Evolutionary conservation across 1,139 yeast species (phyloP).

Genomic region (Zygosaccharomyces pseudobailii): DNA sequence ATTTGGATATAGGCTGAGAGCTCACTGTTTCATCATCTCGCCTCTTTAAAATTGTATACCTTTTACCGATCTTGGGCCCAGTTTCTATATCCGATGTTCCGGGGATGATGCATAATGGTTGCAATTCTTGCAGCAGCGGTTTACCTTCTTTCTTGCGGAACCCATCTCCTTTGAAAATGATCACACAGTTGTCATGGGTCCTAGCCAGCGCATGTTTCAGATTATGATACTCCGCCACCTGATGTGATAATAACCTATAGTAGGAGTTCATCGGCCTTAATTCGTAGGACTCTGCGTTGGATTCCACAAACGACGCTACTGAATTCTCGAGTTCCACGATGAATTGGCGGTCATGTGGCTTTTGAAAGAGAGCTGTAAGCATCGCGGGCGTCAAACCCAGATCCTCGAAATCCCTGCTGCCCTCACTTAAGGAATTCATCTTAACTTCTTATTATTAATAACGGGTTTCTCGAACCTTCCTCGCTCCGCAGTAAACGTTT

Average conservation of each 20-base stretch:
- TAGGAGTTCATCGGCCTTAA: slow-evolving; percentile 58
- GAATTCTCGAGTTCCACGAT: slow-evolving; percentile 50
- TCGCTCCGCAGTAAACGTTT: neutral
- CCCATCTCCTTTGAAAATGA: slow-evolving; percentile 34
- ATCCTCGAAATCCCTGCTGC: slow-evolving; percentile 1
- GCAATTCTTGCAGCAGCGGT: slow-evolving; percentile 22
- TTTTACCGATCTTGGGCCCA: slow-evolving; percentile 4
- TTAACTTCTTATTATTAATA: neutral
- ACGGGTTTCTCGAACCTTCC: neutral
- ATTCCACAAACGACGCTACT: slow-evolving; percentile 36
- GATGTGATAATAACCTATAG: slow-evolving; percentile 61
- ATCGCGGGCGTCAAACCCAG: slow-evolving; percentile 33
- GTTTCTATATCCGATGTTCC: neutral
- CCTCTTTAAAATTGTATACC: slow-evolving; percentile 11
- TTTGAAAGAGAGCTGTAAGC: slow-evolving; percentile 40
- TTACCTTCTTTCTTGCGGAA: slow-evolving; percentile 14
- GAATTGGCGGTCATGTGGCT: slow-evolving; percentile 48
- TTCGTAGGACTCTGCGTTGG: slow-evolving; percentile 41
- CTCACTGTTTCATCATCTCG: neutral
- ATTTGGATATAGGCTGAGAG: neutral
- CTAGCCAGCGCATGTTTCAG: slow-evolving; percentile 49
- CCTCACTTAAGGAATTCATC: neutral
- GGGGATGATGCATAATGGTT: slow-evolving; percentile 6
- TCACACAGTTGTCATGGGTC: slow-evolving; percentile 43
- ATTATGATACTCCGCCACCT: slow-evolving; percentile 61